Conservation (phyloP, 2,329 filamentous ascomycete genomes). For the Aspergillus novofumigatus region DNA sequence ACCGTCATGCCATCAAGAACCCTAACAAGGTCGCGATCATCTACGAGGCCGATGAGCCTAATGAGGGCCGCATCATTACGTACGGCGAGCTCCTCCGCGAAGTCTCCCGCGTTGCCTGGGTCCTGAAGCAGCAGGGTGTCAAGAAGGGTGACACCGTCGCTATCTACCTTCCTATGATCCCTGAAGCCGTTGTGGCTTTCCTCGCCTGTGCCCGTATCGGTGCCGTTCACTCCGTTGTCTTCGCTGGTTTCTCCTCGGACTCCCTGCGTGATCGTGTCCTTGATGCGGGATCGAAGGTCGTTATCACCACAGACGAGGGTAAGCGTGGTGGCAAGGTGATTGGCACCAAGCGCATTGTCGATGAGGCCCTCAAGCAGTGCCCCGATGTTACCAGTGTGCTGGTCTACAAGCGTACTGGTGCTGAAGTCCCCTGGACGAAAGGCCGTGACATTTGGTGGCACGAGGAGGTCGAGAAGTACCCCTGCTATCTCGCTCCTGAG, state of each 20-base stretch:
- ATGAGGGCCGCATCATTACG: constrained; percentile 81
- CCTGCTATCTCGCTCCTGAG: constrained; percentile 84
- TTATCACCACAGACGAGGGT: constrained; percentile 96
- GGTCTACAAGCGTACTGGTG: constrained; percentile 92
- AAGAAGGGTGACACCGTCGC: constrained; percentile 96
- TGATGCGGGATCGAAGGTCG: constrained; percentile 83
- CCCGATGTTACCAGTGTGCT: constrained; percentile 80
- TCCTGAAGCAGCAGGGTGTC: constrained; percentile 91
- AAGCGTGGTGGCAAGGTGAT: constrained; percentile 97
- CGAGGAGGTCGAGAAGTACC: constrained; percentile 96
- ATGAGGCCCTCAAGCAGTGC: constrained; percentile 94
- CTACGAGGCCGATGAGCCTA: constrained; percentile 93
- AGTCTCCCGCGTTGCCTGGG: constrained; percentile 81
- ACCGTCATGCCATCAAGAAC: constrained; percentile 92
- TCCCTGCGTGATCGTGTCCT: constrained; percentile 92
- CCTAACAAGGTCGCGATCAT: constrained; percentile 93
- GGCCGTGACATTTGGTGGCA: constrained; percentile 97
- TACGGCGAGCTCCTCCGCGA: constrained; percentile 91
- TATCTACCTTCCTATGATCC: constrained; percentile 98
- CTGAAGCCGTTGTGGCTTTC: constrained; percentile 87
- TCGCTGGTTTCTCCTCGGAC: constrained; percentile 95
- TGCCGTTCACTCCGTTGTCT: constrained; percentile 94
- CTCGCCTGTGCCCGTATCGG: constrained; percentile 89
- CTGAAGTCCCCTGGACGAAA: constrained; percentile 83
- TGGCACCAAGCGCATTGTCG: constrained; percentile 97